Base-by-base conservation (phyloP, 2,329 filamentous ascomycete species). In the Parasarocladium wereldwijsianum region DNA sequence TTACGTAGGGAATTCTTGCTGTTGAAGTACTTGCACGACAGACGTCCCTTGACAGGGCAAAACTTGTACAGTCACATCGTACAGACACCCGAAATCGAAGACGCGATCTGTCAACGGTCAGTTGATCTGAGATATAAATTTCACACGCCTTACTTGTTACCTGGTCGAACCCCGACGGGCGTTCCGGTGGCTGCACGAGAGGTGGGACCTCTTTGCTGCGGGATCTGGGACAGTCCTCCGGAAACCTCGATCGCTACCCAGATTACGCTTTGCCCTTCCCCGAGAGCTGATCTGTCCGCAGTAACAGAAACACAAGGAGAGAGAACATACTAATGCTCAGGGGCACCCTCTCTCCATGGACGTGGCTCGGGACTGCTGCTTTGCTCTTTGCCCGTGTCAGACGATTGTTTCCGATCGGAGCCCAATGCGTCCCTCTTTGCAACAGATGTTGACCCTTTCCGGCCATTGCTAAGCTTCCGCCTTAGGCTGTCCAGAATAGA, bases 31-130 rank as follows among this genome's bases (percentile, higher is more conserved):
- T 29, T 67, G 57, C 8, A 64, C 27, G 18, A 70, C 44, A 5
- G 47, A 47, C 24, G 52, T 60, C 19, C 50, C 52, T 14, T 36
- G 34, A 2, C 53, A 49, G 0, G 66, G 57, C 5, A 60, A 35
- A 14, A 70, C 41, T 14, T 67, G 54, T 4, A 67, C 46, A 3
- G 47, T 50, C 21, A 70, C 39, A 34, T 69, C 54, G 38, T 64
- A 60, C 10, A 72, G 46, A 34, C 58, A 62, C 8, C 62, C 64
- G 43, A 60, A 62, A 19, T 51, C 51, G 33, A 55, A 48, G 11
- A 40, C 40, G 5, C 37, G 38, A 34, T 49, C 56, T 58, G 12
- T 3, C 8, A n/a, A 25, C 5, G 6, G 15, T 7, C 5, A 26
- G 8, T 24, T 15, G 24, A 32, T 22, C 20, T n/a, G n/a, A n/a